phyloP scores from a whole-genome alignment of 202 grass and related monocot species.

The Dendrocalamus latiflorus region DNA sequence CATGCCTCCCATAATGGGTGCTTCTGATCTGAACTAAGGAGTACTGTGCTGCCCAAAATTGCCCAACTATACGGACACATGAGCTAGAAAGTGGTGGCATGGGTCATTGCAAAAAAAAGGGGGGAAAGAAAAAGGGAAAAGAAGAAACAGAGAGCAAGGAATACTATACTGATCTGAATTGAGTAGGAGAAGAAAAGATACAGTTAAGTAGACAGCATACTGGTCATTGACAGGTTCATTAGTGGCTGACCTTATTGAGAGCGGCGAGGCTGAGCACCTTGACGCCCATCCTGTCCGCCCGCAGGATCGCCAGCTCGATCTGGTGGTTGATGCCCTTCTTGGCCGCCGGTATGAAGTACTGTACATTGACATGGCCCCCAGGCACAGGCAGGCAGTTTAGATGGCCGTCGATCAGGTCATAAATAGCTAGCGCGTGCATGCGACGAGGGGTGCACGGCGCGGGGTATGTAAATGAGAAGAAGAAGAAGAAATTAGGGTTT shows the following conservation, averaged over 20 bases:
- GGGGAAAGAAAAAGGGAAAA: too few species aligned
- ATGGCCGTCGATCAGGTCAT: neutral
- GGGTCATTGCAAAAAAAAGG: neutral
- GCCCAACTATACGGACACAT: neutral
- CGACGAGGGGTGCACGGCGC: neutral
- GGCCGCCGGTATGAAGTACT: conserved; percentile 85
- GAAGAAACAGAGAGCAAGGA: neutral
- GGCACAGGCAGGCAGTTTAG: neutral
- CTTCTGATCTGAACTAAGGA: neutral
- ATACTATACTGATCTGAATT: neutral
- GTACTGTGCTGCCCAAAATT: neutral
- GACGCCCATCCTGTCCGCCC: conserved; percentile 75
- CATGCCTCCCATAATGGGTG: neutral
- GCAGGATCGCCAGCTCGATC: conserved; percentile 79
- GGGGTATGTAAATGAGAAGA: neutral
- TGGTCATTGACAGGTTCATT: neutral
- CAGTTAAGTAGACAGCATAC: neutral
- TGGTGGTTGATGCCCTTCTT: conserved; percentile 76
- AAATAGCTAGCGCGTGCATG: neutral
- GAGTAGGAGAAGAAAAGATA: neutral
- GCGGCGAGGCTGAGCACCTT: too few species aligned
- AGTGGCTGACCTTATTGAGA: conserved; percentile 71
- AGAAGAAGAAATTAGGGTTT: neutral
- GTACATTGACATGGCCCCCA: neutral
- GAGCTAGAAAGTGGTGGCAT: neutral